Conservation (phyloP, 192 early-diverging fungal genomes). For the Neocallimastix lanati region DNA sequence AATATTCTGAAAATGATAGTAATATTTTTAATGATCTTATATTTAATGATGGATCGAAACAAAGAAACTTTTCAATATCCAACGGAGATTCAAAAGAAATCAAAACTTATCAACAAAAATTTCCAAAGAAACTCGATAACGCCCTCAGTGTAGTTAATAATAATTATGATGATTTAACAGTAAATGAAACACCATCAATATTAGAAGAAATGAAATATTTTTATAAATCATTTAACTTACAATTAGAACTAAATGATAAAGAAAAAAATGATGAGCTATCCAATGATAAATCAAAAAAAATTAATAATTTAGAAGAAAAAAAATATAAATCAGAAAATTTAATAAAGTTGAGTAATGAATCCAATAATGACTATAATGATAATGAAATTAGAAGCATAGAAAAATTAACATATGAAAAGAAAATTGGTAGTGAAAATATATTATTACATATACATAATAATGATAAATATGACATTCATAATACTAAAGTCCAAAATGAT, state of each 20-base stretch:
- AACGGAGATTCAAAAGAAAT: not conserved
- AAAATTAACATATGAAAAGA: not conserved
- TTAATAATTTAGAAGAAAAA: not conserved
- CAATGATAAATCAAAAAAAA: not conserved
- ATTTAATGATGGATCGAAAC: not conserved
- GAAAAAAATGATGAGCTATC: not conserved
- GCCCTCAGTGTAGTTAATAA: not conserved
- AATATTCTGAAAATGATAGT: not conserved
- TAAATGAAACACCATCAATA: not conserved
- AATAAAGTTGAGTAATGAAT: not conserved
- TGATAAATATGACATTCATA: not conserved
- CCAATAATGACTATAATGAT: not conserved
- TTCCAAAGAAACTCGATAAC: not conserved
- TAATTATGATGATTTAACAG: not conserved
- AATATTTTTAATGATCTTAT: not conserved
- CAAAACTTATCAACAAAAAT: not conserved
- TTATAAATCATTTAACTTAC: not conserved
- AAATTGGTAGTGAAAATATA: not conserved
- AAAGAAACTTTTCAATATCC: not conserved
- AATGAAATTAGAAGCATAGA: not conserved
- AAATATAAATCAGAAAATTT: not conserved
- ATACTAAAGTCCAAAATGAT: not conserved
- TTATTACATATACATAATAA: not conserved
- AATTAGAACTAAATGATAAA: not conserved
- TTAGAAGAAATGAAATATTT: not conserved